Evolutionary conservation across 345 rosid species (phyloP).

Genomic region (Lepidium didymum): DNA sequence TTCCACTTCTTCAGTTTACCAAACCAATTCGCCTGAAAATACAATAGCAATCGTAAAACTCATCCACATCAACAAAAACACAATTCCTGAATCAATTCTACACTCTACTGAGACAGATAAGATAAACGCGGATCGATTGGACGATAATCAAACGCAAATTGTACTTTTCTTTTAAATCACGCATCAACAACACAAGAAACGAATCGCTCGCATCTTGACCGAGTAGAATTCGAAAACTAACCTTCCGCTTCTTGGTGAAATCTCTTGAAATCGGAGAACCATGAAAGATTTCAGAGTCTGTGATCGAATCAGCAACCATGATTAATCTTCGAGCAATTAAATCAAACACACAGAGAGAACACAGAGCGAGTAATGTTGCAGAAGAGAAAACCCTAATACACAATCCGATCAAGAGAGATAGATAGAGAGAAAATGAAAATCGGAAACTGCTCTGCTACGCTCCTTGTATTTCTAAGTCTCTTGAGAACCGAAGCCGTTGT

Average conservation of each 20-base stretch:
- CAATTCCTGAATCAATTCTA: neutral
- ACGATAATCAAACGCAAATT: neutral
- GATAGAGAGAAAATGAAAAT: slow-evolving; percentile 36
- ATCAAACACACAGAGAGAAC: too few relatives aligned
- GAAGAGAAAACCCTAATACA: slow-evolving; percentile 55
- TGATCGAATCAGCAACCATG: slow-evolving; percentile 38
- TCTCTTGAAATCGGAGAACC: slow-evolving; percentile 22
- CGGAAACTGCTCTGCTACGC: slow-evolving; percentile 64
- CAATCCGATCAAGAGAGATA: slow-evolving; percentile 12
- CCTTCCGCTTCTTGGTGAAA: slow-evolving; percentile 31
- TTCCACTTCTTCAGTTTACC: slow-evolving; percentile 37
- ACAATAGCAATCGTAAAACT: too few relatives aligned
- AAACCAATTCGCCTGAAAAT: slow-evolving; percentile 32
- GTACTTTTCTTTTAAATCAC: slow-evolving; percentile 1
- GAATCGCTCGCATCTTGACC: neutral
- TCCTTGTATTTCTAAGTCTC: slow-evolving; percentile 30
- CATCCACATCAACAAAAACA: neutral
- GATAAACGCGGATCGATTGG: neutral
- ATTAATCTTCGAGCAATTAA: slow-evolving; percentile 1
- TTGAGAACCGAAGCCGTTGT: neutral
- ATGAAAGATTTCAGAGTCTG: slow-evolving; percentile 15
- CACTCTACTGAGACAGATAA: neutral
- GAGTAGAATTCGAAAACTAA: neutral
- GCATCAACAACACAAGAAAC: neutral
- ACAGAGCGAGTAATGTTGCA: neutral